These are phyloP conservation scores for Mycocentrospora acerina DNA, from an alignment of 2,329 filamentous ascomycete genomes.

Conservation along the genomic window DNA sequence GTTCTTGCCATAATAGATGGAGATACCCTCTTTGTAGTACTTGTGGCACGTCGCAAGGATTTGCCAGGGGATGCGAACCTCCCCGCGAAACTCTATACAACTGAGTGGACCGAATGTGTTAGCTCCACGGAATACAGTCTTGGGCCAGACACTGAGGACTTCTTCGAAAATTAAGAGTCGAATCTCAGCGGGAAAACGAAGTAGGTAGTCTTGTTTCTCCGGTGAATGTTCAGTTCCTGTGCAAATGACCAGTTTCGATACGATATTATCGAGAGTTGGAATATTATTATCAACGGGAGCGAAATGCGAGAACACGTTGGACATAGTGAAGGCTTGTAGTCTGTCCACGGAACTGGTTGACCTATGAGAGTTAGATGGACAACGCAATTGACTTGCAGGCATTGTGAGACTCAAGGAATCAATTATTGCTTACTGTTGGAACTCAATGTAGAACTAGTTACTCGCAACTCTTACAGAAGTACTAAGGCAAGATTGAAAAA, in stretches of 20 bases:
- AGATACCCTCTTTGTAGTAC: constrained; percentile 17
- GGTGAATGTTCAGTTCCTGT: neutral
- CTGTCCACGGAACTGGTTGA: too few relatives aligned
- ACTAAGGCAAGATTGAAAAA: too few relatives aligned
- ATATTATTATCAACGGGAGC: neutral
- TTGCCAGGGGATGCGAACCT: constrained; percentile 13
- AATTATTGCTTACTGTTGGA: too few relatives aligned
- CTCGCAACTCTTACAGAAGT: too few relatives aligned
- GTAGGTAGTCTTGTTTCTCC: constrained; percentile 1
- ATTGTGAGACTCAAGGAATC: too few relatives aligned
- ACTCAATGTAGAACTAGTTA: too few relatives aligned
- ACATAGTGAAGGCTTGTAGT: neutral
- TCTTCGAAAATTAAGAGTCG: constrained; percentile 22
- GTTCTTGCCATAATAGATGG: constrained; percentile 20
- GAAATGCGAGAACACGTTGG: neutral
- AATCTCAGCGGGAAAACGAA: constrained; percentile 14
- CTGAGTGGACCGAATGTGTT: constrained; percentile 12
- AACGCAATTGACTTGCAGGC: too few relatives aligned
- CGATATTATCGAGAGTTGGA: neutral
- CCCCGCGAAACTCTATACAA: constrained; percentile 8
- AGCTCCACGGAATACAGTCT: constrained; percentile 12
- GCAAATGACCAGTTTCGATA: neutral
- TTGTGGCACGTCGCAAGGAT: constrained; percentile 19
- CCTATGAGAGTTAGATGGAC: too few relatives aligned
- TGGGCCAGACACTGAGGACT: constrained; percentile 10